Conservation (phyloP, 805 yeast species). For the Cyberlindnera galapagoensis region DNA sequence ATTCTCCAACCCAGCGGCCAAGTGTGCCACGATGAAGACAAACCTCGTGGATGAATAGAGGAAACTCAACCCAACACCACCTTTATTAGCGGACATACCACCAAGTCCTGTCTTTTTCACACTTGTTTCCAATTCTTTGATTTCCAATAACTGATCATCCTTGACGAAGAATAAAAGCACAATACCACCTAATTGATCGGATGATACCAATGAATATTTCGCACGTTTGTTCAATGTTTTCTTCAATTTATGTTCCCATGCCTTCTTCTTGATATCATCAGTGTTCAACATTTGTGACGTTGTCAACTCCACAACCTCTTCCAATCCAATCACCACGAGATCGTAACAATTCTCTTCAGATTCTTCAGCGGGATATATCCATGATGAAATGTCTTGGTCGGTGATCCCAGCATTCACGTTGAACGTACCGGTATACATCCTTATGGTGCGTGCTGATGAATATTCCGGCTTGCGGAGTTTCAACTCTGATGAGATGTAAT, state of each 20-base stretch:
- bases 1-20: slow-evolving; percentile 88
- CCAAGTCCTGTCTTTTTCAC: slow-evolving; percentile 90
- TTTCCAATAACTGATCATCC: slow-evolving; percentile 41
- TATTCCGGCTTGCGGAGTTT: slow-evolving; percentile 42
- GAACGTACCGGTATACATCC: slow-evolving; percentile 77
- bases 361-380: slow-evolving; percentile 69
- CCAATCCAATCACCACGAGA: slow-evolving; percentile 75
- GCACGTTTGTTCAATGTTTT: slow-evolving; percentile 36
- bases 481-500: slow-evolving; percentile 67
- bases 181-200: slow-evolving; percentile 84
- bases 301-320: slow-evolving; percentile 81
- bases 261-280: slow-evolving; percentile 52
- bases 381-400: slow-evolving; percentile 53
- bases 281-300: slow-evolving; percentile 79
- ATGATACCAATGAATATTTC: slow-evolving; percentile 66
- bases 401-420: slow-evolving; percentile 57
- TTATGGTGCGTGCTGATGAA: slow-evolving; percentile 53
- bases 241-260: slow-evolving; percentile 63
- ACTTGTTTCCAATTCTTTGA: slow-evolving; percentile 61
- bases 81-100: slow-evolving; percentile 80
- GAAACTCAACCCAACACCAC: slow-evolving; percentile 71
- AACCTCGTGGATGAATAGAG: slow-evolving; percentile 59
- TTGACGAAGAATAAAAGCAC: slow-evolving; percentile 63
- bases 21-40: slow-evolving; percentile 79
- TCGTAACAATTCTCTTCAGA: slow-evolving; percentile 44